Conservation (phyloP, 2,329 filamentous ascomycete species). For the Delphinella strobiligena region DNA sequence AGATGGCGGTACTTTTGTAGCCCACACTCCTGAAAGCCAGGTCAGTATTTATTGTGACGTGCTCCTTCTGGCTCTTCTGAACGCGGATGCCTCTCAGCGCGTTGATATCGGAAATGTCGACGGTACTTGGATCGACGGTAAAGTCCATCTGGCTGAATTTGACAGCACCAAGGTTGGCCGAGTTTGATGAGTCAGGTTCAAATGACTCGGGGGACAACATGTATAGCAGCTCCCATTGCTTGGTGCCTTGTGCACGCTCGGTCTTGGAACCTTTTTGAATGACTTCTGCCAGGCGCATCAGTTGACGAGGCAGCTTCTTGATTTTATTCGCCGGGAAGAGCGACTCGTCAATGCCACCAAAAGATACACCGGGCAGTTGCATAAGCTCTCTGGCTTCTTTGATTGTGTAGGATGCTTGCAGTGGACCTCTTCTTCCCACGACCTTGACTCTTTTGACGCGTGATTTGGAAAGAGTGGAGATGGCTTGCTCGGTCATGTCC, state of each 20-base stretch:
- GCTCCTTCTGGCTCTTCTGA: constrained; percentile 2
- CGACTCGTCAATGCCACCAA: constrained; percentile 53
- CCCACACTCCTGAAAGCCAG: constrained; percentile 89
- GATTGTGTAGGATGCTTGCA: constrained; percentile 83
- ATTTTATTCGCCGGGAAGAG: constrained; percentile 54
- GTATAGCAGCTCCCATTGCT: constrained; percentile 76
- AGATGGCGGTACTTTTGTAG: constrained; percentile 70
- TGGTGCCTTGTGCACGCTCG: constrained; percentile 37
- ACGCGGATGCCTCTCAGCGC: constrained; percentile 8
- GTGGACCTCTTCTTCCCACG: constrained; percentile 75
- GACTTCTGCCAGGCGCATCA: constrained; percentile 68
- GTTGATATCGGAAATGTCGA: constrained; percentile 17
- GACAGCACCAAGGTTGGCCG: constrained; percentile 48
- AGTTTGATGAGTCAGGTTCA: constrained; percentile 33
- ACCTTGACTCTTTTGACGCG: constrained; percentile 69
- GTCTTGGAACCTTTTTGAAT: constrained; percentile 60
- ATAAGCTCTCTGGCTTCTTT: constrained; percentile 87
- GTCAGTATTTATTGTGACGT: constrained; percentile 43
- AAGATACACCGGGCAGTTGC: constrained; percentile 59
- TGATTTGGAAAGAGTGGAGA: constrained; percentile 61
- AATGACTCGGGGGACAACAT: constrained; percentile 69
- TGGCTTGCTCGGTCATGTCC: constrained; percentile 77
- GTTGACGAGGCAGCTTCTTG: constrained; percentile 59
- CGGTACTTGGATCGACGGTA: constrained; percentile 25
- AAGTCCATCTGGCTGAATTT: constrained; percentile 48